Evolutionary conservation across 1,284 basidiomycete genomes (phyloP), one percentile per base, ranked within the genome.

Genomic region (Takashimella tepidaria): DNA sequence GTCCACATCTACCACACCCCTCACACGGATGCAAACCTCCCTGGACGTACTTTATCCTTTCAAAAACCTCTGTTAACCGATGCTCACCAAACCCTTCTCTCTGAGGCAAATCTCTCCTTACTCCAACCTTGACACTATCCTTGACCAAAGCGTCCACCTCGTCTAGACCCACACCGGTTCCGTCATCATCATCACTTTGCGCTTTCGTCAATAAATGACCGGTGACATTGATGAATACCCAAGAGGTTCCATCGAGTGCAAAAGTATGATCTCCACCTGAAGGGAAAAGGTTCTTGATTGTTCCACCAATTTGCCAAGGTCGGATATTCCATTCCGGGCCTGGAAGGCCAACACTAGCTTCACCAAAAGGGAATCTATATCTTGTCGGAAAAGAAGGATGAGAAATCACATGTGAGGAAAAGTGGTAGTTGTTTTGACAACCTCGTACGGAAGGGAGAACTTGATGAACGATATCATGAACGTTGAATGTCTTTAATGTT

Each of bases 381-480:
- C 47, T 26, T 5, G 41, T 25, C 5, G 45, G 22, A 11, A 46
- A 44, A 6, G 26, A 16, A 8, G 46, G 52, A n/a, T 59, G 49
- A 8, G 55, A 53, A 2, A 57, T 42, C 41, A 60, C 50, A 51
- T 66, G 66, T 1, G 67, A 61, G 3, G 61, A 59, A 51, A 70
- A 70, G 49, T 67, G 55, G 53, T 69, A 70, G 12, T 54, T 43
- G 51, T 70, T 70, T 19, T 23, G 20, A 20, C 56, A 56, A 10
- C 48, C 54, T 6, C 43, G 49, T 1, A 70, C 45, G 8, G 55
- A 53, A 11, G 68, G 67, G 10, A 63, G 54, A 2, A 68, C 59
- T 49, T 70, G 68, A 51, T 62, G 60, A 16, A 66, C 62, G 25
- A 67, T 48, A 46, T 66, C 60, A 51, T 68, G 66, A 5, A 59